Percentiles rank a stretch among this genome's conserved stretches.
Evolutionary conservation across 179 eudicot genomes (phyloP).

Genomic region (Actinidia arguta): DNA sequence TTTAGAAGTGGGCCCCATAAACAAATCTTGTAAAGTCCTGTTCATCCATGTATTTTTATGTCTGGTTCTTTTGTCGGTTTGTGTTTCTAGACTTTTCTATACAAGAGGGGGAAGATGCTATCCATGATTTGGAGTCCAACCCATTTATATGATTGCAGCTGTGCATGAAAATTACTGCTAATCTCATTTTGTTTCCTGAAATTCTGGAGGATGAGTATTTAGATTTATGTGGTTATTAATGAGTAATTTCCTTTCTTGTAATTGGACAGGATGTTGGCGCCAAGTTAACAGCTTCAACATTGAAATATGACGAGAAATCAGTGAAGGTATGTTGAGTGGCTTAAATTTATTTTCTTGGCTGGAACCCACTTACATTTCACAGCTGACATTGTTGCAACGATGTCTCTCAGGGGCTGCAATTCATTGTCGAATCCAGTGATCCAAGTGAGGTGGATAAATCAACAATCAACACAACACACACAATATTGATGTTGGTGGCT

Average conservation of each 20-base stretch:
- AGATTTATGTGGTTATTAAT: not conserved
- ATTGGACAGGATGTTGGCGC: constrained; percentile 55
- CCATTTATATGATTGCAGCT: not conserved
- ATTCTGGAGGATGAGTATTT: not conserved
- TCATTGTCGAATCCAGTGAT: constrained; percentile 54
- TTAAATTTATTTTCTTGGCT: constrained; percentile 10
- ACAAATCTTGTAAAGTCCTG: too few relatives aligned
- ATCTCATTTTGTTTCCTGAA: constrained; percentile 2
- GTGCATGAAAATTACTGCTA: not conserved
- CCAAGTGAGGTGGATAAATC: constrained; percentile 41
- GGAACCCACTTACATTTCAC: not conserved
- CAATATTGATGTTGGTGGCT: constrained; percentile 33
- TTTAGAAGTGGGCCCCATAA: too few relatives aligned
- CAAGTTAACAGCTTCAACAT: constrained; percentile 47
- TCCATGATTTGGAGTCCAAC: not conserved
- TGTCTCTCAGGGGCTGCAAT: constrained; percentile 78
- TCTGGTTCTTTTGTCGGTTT: too few relatives aligned
- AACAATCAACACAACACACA: constrained; percentile 34
- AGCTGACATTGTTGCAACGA: constrained; percentile 28
- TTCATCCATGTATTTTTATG: too few relatives aligned
- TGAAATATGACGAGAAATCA: constrained; percentile 51
- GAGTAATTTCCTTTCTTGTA: not conserved
- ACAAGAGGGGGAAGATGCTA: not conserved
- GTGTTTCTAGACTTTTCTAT: too few relatives aligned
- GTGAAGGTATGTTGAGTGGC: constrained; percentile 53